These are phyloP conservation scores for Candida sanyaensis DNA, from an alignment of 1,139 yeast species.

Conservation along the genomic window DNA sequence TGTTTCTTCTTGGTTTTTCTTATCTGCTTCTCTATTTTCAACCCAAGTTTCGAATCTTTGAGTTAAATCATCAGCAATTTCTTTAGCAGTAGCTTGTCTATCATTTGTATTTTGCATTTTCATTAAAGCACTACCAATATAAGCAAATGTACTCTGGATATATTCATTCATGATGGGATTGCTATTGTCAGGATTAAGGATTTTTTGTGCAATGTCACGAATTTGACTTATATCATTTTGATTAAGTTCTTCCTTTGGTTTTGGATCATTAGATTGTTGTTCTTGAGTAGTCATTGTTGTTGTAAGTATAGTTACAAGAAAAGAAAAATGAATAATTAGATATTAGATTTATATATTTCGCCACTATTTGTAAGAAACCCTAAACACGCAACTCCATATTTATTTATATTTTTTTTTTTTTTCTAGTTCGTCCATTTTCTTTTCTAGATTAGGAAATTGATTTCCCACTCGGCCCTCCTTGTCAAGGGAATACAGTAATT, in stretches of 20 bases:
- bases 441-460: not conserved
- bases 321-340: not conserved
- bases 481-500: not conserved
- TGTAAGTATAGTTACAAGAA: not conserved
- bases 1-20: slow-evolving; percentile 11
- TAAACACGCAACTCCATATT: not conserved
- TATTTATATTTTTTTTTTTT: not conserved
- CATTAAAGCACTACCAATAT: slow-evolving; percentile 28
- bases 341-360: not conserved
- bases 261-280: slow-evolving; percentile 3
- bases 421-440: not conserved
- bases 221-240: slow-evolving; percentile 13
- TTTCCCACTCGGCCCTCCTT: not conserved
- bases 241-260: slow-evolving; percentile 3
- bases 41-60: slow-evolving; percentile 33
- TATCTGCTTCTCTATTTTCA: slow-evolving; percentile 18
- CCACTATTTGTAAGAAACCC: not conserved
- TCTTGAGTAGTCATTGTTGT: slow-evolving; percentile 4
- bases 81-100: slow-evolving; percentile 36
- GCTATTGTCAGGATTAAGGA: slow-evolving; percentile 32
- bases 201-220: slow-evolving; percentile 18
- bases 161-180: slow-evolving; percentile 27
- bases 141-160: slow-evolving; percentile 30
- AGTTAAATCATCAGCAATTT: slow-evolving; percentile 40
- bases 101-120: slow-evolving; percentile 35